Conservation (phyloP, 2,329 filamentous ascomycete species). For the Geosmithia morbida region DNA sequence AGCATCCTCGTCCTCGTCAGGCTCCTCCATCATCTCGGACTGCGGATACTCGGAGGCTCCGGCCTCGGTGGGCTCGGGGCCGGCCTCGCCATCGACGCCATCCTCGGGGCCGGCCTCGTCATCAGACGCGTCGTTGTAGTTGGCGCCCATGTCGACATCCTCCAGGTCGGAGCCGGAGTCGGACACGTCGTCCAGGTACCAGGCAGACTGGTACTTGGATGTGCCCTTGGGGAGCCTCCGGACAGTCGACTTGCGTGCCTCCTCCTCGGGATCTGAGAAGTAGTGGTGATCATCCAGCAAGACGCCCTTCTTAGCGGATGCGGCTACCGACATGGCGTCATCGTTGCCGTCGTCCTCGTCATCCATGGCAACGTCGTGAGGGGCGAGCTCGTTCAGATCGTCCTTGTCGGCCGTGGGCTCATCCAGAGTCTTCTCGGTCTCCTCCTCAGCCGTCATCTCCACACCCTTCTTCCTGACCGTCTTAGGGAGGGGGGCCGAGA, state of each 20-base stretch:
- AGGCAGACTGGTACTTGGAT: conserved; percentile 85
- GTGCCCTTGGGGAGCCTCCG: conserved; percentile 80
- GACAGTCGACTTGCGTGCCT: conserved; percentile 28
- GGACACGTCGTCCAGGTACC: conserved; percentile 74
- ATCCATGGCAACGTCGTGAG: conserved; percentile 69
- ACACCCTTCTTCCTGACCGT: conserved; percentile 53
- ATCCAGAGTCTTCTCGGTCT: conserved; percentile 46
- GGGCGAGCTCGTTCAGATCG: conserved; percentile 68
- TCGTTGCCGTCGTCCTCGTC: conserved; percentile 38
- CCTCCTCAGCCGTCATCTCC: conserved; percentile 55
- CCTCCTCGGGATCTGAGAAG: conserved; percentile 72
- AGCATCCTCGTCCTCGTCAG: conserved; percentile 67
- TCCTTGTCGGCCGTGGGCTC: conserved; percentile 67
- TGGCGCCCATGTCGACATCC: conserved; percentile 45
- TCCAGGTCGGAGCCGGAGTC: conserved; percentile 78
- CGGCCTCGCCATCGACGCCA: conserved; percentile 57
- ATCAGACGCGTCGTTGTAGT: conserved; percentile 44
- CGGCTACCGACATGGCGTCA: conserved; percentile 13
- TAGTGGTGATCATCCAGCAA: conserved; percentile 95
- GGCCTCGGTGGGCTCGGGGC: conserved; percentile 57
- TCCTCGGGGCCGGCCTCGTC: conserved; percentile 61
- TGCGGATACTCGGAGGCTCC: conserved; percentile 83
- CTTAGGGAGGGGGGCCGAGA: conserved; percentile 52
- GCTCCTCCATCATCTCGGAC: conserved; percentile 80
- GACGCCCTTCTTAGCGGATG: conserved; percentile 62